A percentile compares a stretch with the other conserved stretches of the same genome.
phyloP scores from a whole-genome alignment of 768 basidiomycete species.

The Cubamyces lactineus region DNA sequence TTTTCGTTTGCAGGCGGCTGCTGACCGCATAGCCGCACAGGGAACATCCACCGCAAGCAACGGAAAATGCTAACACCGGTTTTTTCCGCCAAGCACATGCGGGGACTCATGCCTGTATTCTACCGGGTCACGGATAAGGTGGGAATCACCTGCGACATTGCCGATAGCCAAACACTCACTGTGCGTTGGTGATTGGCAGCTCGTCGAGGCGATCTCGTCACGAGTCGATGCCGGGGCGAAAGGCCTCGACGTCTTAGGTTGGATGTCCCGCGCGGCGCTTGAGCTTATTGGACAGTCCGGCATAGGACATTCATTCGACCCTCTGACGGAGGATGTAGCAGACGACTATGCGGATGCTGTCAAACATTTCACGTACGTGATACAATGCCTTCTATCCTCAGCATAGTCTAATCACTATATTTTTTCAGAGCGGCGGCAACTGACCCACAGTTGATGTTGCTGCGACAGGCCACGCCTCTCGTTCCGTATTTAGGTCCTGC shows the following conservation, averaged over 20 bases:
- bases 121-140: slow-evolving; percentile 21
- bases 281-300: slow-evolving; percentile 34
- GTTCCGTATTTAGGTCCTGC: slow-evolving; percentile 24
- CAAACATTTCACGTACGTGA: slow-evolving; percentile 27
- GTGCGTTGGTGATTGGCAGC: slow-evolving; percentile 13
- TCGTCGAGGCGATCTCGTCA: slow-evolving; percentile 23
- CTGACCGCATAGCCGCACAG: slow-evolving; percentile 7
- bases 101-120: slow-evolving; percentile 23
- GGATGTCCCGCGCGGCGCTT: slow-evolving; percentile 34
- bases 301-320: slow-evolving; percentile 33
- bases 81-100: slow-evolving; percentile 22
- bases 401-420: neutral
- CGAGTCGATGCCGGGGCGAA: slow-evolving; percentile 5
- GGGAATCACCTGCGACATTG: neutral
- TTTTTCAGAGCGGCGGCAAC: slow-evolving; percentile 6
- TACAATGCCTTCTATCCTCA: neutral
- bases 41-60: slow-evolving; percentile 28
- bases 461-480: slow-evolving; percentile 23
- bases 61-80: slow-evolving; percentile 28
- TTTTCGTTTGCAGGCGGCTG: too few species aligned
- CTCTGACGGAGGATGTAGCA: slow-evolving; percentile 21
- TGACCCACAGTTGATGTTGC: slow-evolving; percentile 12
- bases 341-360: slow-evolving; percentile 32
- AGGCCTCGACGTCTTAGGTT: slow-evolving; percentile 30
- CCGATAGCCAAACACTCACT: neutral